Percentiles rank a stretch among this genome's conserved stretches.
These are phyloP conservation scores for Rheum nobile DNA, from an alignment of 148 eudicot species.

Conservation along the genomic window DNA sequence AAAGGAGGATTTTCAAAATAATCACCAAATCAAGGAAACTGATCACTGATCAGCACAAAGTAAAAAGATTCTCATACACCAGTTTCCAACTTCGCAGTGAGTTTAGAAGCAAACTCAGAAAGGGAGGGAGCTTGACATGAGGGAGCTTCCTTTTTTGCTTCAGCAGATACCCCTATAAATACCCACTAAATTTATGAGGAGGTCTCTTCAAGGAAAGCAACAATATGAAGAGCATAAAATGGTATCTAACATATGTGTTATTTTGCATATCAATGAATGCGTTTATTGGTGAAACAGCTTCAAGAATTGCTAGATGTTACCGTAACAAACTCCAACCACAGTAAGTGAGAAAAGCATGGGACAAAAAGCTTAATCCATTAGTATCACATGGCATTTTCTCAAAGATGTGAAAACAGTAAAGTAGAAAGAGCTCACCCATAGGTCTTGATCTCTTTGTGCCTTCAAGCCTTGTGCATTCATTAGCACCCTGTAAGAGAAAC, in stretches of 20 bases:
- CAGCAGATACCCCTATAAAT: slow-evolving; percentile 22
- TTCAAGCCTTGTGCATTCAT: not conserved
- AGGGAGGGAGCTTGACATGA: slow-evolving; percentile 13
- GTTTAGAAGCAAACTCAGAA: slow-evolving; percentile 12
- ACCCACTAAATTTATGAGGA: not conserved
- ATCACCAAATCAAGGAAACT: not conserved
- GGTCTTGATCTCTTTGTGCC: not conserved
- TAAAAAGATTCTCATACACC: not conserved
- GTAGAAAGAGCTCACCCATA: not conserved
- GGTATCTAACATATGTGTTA: not conserved
- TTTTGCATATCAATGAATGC: too few relatives aligned
- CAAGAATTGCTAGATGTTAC: not conserved
- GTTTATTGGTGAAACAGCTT: not conserved
- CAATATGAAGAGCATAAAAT: not conserved
- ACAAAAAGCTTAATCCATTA: not conserved
- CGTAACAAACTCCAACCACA: not conserved
- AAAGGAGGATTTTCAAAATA: not conserved
- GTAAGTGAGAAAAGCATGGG: not conserved
- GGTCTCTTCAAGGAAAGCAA: not conserved
- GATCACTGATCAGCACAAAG: not conserved
- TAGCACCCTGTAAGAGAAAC: not conserved
- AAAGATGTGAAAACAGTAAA: not conserved
- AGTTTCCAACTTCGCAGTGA: slow-evolving; percentile 13
- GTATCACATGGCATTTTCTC: not conserved
- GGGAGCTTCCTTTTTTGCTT: slow-evolving; percentile 12